A percentile compares a stretch with the other conserved stretches of the same genome.
Conservation (phyloP, 1,284 basidiomycete genomes). For the Trametes hirsuta region DNA sequence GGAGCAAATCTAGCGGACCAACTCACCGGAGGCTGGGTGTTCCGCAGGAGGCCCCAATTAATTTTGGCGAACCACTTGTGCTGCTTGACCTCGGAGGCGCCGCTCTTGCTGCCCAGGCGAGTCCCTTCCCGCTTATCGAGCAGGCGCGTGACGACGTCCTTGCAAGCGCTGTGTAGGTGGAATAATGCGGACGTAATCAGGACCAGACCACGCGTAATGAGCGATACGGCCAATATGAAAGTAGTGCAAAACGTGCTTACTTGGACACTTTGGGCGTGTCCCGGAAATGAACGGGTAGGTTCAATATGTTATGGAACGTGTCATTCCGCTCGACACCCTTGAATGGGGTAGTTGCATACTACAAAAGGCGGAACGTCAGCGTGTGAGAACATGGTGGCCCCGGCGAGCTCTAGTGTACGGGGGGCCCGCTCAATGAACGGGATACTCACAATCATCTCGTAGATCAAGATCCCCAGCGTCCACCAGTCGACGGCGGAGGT, state of each 20-base stretch:
- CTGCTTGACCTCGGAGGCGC: slow-evolving; percentile 97
- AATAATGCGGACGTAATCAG: slow-evolving; percentile 18
- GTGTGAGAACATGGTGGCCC: slow-evolving; percentile 9
- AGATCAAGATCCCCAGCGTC: slow-evolving; percentile 98
- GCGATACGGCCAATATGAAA: slow-evolving; percentile 16
- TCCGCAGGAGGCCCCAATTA: slow-evolving; percentile 95
- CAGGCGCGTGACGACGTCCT: slow-evolving; percentile 84
- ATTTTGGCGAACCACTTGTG: slow-evolving; percentile 98
- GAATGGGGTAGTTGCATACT: slow-evolving; percentile 99
- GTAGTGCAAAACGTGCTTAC: slow-evolving; percentile 51
- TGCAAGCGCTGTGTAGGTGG: slow-evolving; percentile 64
- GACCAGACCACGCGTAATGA: slow-evolving; percentile 15
- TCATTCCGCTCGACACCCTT: slow-evolving; percentile 94
- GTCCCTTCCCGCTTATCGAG: slow-evolving; percentile 94
- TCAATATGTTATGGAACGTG: slow-evolving; percentile 95
- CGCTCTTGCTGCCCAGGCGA: slow-evolving; percentile 88
- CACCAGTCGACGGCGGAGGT: slow-evolving; percentile 99
- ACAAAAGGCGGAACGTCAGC: slow-evolving; percentile 24
- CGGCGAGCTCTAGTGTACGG: not conserved
- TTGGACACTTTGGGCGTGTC: slow-evolving; percentile 85
- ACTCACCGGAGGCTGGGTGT: slow-evolving; percentile 91
- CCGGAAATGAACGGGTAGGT: slow-evolving; percentile 86
- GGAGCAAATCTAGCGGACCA: slow-evolving; percentile 13
- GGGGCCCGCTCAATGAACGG: slow-evolving; percentile 16
- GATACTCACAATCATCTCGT: slow-evolving; percentile 97